These are phyloP conservation scores for Tricholomella constricta DNA, from an alignment of 768 basidiomycete species.

Conservation along the genomic window DNA sequence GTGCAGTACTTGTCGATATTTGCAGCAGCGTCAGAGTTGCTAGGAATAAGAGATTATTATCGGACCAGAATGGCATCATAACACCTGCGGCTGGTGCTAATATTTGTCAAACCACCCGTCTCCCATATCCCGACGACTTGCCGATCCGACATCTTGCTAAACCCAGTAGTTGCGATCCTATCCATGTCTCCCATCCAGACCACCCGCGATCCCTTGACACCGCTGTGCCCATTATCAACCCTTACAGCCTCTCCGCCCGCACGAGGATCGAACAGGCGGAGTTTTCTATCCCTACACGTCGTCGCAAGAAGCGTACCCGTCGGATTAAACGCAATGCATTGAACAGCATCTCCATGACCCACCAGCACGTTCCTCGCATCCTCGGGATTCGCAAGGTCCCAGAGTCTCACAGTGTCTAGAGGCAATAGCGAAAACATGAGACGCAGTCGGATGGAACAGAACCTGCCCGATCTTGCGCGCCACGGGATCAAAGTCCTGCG, in stretches of 20 bases:
- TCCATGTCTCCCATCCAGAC: constrained; percentile 91
- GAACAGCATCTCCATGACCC: constrained; percentile 88
- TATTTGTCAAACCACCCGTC: constrained; percentile 66
- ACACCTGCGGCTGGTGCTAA: constrained; percentile 88
- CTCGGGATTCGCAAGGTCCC: constrained; percentile 83
- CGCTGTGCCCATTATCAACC: constrained; percentile 82
- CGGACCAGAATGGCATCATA: constrained; percentile 96
- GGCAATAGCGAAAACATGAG: constrained; percentile 80
- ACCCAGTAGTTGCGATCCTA: constrained; percentile 91
- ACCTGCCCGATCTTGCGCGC: constrained; percentile 89
- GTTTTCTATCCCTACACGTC: constrained; percentile 90
- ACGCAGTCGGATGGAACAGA: constrained; percentile 89
- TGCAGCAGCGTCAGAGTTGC: too few relatives aligned
- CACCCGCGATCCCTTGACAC: constrained; percentile 89
- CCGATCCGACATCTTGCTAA: constrained; percentile 96
- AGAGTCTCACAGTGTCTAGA: constrained; percentile 80
- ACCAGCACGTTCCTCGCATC: constrained; percentile 58
- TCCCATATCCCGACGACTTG: constrained; percentile 94
- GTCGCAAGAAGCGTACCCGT: constrained; percentile 84
- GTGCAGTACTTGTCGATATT: too few relatives aligned
- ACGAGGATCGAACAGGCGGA: constrained; percentile 91
- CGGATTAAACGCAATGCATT: constrained; percentile 79
- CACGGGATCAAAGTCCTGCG: constrained; percentile 85
- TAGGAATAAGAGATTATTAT: constrained; percentile 89
- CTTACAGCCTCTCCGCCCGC: constrained; percentile 83